Base-by-base conservation (phyloP, 140 eudicot species). In the Senecio squalidus region DNA sequence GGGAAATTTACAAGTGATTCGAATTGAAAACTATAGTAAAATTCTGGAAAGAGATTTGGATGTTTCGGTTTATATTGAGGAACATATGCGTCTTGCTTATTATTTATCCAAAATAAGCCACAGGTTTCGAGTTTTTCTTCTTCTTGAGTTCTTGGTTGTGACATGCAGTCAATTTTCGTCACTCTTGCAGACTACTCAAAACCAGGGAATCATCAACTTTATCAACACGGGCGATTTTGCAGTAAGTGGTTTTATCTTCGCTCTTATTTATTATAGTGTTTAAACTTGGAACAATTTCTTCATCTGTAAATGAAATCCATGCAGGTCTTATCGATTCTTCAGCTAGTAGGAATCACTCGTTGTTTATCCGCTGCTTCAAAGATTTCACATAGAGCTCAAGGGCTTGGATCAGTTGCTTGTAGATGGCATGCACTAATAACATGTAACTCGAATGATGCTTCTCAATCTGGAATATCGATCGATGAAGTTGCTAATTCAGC, bases 301-400 rank as follows among this genome's bases (percentile, higher is more conserved):
- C n/a, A 23, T 14, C 10, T 46, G 4, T 40, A 28, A 36, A 55
- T 63, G 52, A 6, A 71, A 75, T 52, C 7, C n/a, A 58, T 55
- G 67, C 91, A 87, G 96, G 83, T 83, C 9, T 60, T 79, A 39
- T 75, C 86, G 3, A 80, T 87, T 52, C 86, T 78, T 70, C 84
- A 83, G 55, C 77, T 84, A 2, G 89, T 84, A 22, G 94, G 89
- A 58, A 67, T 83, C 23, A 21, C 75, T 69, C 73, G 78, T 21
- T 84, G 94, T 67, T 63, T 88, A 31, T 73, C 51, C 60, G 89
- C 86, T 44, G 94, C 96, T 39, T 72, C 87, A 39, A 84, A 76
- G 62, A 76, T 88, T 30, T 75, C 94, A 36, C 89, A 80, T 23
- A 75, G 94, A 75, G 94, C 96, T 75, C 89, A 83, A 68, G 69